Percentiles rank a stretch among this genome's conserved stretches.
These are phyloP conservation scores for Plasmodium ovale DNA, from an alignment of 169 alveolate genomes.

Conservation along the genomic window DNA sequence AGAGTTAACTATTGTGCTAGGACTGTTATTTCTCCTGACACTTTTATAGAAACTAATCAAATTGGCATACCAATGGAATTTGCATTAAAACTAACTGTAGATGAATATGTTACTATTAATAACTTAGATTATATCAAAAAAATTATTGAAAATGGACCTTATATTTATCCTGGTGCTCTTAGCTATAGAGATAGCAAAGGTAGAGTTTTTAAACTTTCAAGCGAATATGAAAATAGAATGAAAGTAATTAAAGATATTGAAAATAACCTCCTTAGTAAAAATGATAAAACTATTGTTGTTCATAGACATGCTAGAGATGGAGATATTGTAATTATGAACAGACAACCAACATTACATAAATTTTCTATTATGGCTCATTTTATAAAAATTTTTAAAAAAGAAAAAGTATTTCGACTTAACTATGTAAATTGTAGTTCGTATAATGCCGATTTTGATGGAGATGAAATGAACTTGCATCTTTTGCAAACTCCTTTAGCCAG, in stretches of 20 bases:
- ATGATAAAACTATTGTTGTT: conserved; percentile 87
- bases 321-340: conserved; percentile 96
- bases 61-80: conserved; percentile 96
- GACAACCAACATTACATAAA: conserved; percentile 99
- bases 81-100: conserved; percentile 95
- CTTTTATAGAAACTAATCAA: conserved; percentile 96
- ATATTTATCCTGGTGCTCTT: conserved; percentile 97
- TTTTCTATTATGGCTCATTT: conserved; percentile 97
- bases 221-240: conserved; percentile 88
- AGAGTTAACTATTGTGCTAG: conserved; percentile 99
- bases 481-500: conserved; percentile 96
- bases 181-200: conserved; percentile 86
- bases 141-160: conserved; percentile 95
- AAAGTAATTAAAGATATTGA: conserved; percentile 80
- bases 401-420: conserved; percentile 97
- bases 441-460: conserved; percentile 99
- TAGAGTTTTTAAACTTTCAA: conserved; percentile 79
- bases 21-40: conserved; percentile 99
- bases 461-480: conserved; percentile 99
- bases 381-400: conserved; percentile 91
- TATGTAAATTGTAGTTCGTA: conserved; percentile 98
- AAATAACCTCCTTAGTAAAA: conserved; percentile 53
- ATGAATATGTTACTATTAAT: conserved; percentile 94
- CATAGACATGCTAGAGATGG: conserved; percentile 97
- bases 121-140: conserved; percentile 90